These are phyloP conservation scores for Phytopythium cucurbitacearum DNA, from an alignment of 352 stramenopile species.

Conservation along the genomic window DNA sequence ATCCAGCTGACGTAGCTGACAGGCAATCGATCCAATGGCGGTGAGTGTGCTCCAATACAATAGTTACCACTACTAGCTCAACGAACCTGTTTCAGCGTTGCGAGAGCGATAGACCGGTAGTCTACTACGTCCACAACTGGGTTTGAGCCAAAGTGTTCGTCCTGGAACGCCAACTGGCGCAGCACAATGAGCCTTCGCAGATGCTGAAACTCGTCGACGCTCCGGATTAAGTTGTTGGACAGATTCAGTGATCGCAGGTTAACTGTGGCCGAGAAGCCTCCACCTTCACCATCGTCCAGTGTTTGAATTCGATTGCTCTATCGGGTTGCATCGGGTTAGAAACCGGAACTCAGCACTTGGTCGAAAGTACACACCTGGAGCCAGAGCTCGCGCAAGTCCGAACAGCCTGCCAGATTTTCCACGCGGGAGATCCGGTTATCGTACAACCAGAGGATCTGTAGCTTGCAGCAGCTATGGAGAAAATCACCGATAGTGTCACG, in stretches of 20 bases:
- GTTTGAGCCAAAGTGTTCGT: conserved; percentile 84
- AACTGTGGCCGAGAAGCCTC: conserved; percentile 53
- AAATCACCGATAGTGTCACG: not conserved
- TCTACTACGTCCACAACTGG: conserved; percentile 58
- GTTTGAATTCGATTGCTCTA: conserved; percentile 66
- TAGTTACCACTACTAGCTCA: not conserved
- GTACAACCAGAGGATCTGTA: conserved; percentile 79
- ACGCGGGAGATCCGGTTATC: conserved; percentile 60
- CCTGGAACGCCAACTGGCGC: conserved; percentile 51
- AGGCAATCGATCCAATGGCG: not conserved
- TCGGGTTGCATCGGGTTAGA: not conserved
- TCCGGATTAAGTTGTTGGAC: conserved; percentile 68
- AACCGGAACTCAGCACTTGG: not conserved
- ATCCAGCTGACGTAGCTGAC: conserved; percentile 47
- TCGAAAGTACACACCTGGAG: conserved; percentile 40
- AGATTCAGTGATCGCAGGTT: conserved; percentile 70
- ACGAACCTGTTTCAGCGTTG: conserved; percentile 56
- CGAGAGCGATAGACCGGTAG: conserved; percentile 71
- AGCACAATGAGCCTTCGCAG: conserved; percentile 58
- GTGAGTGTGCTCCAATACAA: not conserved
- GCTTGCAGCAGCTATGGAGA: conserved; percentile 37
- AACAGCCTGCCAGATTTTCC: conserved; percentile 55
- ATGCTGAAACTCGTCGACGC: conserved; percentile 66
- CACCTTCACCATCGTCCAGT: conserved; percentile 25
- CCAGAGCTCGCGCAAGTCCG: conserved; percentile 79